Conservation (phyloP, 768 basidiomycete genomes). For the Mycena indigotica region DNA sequence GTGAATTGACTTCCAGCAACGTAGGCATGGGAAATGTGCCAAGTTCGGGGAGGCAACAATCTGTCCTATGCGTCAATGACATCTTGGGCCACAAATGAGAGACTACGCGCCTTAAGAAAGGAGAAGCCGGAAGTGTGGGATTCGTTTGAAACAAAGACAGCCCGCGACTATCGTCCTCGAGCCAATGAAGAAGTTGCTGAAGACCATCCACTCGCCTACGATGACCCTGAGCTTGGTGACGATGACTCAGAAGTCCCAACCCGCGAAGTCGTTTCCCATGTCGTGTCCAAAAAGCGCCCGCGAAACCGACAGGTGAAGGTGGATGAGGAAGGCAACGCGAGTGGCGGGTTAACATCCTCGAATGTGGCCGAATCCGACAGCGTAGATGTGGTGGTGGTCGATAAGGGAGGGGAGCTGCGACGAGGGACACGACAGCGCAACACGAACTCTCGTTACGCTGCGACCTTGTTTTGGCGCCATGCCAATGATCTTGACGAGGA, state of each 20-base stretch:
- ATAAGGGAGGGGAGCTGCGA: neutral
- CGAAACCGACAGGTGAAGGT: too few relatives aligned
- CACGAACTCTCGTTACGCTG: neutral
- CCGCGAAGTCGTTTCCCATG: conserved; percentile 1
- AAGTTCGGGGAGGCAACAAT: conserved; percentile 18
- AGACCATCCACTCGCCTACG: neutral
- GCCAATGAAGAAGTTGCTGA: conserved; percentile 4
- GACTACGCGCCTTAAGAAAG: neutral
- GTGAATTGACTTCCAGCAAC: neutral
- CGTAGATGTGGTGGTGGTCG: neutral
- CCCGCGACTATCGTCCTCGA: conserved; percentile 1
- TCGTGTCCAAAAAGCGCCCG: conserved; percentile 1
- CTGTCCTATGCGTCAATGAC: conserved; percentile 21
- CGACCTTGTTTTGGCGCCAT: too few relatives aligned
- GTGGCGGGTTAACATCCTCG: neutral
- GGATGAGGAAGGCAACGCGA: neutral
- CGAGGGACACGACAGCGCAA: neutral
- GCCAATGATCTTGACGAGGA: too few relatives aligned
- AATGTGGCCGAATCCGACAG: neutral
- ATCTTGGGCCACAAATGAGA: conserved; percentile 8
- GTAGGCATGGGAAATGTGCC: conserved; percentile 23
- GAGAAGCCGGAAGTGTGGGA: conserved; percentile 4
- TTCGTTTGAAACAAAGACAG: conserved; percentile 2
- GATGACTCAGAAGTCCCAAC: conserved; percentile 11
- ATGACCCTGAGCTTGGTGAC: neutral